Base-by-base conservation (phyloP, 495 filamentous ascomycete genomes). In the Penicillium tannophilum region DNA sequence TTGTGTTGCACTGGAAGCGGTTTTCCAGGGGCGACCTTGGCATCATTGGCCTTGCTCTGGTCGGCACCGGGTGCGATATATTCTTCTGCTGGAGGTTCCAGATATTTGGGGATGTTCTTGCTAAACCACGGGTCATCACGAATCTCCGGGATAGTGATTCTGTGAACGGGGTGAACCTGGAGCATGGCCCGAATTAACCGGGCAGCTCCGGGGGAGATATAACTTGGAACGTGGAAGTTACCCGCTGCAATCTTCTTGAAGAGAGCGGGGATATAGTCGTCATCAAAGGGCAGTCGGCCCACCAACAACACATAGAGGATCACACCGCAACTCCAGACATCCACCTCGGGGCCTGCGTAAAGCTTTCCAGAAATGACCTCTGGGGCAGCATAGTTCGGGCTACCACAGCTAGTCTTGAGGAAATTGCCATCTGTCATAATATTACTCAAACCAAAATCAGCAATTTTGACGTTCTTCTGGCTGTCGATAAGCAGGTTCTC, bases 401-500 rank as follows among this genome's bases (percentile, higher is more conserved):
- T 97, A 54, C 94, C 94, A 71, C 94, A 98, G 75, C 92, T 97
- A 0, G 94, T 98, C 76, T 97, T 97, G 64, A 98, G 84, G 72
- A 98, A 98, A 68, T 98, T 98, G 9, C 94, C 94, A 66, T 98
- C 94, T 9, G 94, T 97, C 93, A 98, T 98, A 73, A 98, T 98
- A 68, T 98, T 98, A 77, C 93, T 97, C 52, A 98, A 78, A 54
- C 94, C 94, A 64, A 98, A 98, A 77, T 98, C 94, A 52, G 94
- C 94, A 72, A 98, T 98, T 79, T 98, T 98, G 65, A 98, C 94
- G 67, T 97, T 97, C 66, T 97, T 88, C 49, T 92, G 82, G 59
- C 91, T 88, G 74, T 98, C 94, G 60, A 98, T 86, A 45, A 98
- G 82, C 26, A 98, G 77, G 71, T 98, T 98, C 82, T 98, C 94